A percentile compares a stretch with the other conserved stretches of the same genome.
Conservation (phyloP, 2,329 filamentous ascomycete species). For the Pyrenophora seminiperda region DNA sequence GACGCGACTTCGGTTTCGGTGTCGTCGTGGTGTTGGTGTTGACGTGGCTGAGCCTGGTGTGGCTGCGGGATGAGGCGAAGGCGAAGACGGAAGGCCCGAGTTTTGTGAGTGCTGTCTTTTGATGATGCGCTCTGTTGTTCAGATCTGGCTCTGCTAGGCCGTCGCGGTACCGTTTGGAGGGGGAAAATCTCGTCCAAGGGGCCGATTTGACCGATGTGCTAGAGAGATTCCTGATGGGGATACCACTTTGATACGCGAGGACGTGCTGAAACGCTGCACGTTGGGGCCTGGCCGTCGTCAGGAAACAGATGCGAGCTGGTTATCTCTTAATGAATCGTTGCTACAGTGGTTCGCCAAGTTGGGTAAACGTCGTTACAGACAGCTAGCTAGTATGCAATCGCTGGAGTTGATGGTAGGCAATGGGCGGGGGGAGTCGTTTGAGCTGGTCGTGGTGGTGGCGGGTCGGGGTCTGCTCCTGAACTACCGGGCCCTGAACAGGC, state of each 20-base stretch:
- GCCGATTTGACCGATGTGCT: slow-evolving; percentile 12
- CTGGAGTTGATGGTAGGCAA: slow-evolving; percentile 17
- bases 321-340: slow-evolving; percentile 11
- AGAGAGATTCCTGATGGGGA: slow-evolving; percentile 19
- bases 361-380: slow-evolving; percentile 19
- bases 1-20: slow-evolving; percentile 25
- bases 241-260: slow-evolving; percentile 36
- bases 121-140: neutral
- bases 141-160: slow-evolving; percentile 17
- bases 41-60: slow-evolving; percentile 3
- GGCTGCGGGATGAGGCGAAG: slow-evolving; percentile 2
- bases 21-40: slow-evolving; percentile 3
- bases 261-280: slow-evolving; percentile 42
- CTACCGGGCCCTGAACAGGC: slow-evolving; percentile 5
- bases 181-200: slow-evolving; percentile 9
- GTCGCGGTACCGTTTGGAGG: slow-evolving; percentile 17
- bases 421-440: slow-evolving; percentile 28
- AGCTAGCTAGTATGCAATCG: slow-evolving; percentile 23
- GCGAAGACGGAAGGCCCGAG: no score
- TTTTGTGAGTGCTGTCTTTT: neutral
- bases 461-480: slow-evolving; percentile 17
- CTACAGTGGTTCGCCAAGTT: slow-evolving; percentile 11
- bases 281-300: slow-evolving; percentile 28
- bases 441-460: slow-evolving; percentile 15
- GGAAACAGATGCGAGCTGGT: slow-evolving; percentile 14